These are phyloP conservation scores for Lasiodiplodia sp. DNA, from an alignment of 2,329 filamentous ascomycete genomes.

Conservation along the genomic window DNA sequence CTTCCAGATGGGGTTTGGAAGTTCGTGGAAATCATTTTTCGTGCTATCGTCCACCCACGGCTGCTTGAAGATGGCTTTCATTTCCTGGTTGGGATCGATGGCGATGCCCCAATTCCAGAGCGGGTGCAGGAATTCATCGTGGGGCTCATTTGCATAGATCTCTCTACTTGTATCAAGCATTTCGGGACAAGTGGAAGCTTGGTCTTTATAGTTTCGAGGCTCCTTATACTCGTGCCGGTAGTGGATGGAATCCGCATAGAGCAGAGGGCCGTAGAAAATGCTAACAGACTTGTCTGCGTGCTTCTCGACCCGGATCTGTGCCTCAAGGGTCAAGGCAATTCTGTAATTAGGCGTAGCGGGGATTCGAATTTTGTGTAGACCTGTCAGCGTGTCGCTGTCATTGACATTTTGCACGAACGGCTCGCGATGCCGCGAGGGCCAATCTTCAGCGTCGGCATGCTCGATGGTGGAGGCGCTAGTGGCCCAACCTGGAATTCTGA, in stretches of 20 bases:
- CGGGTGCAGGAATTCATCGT: not conserved
- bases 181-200: not conserved
- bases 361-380: not conserved
- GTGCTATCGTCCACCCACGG: not conserved
- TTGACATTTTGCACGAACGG: not conserved
- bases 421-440: not conserved
- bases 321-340: not conserved
- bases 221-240: not conserved
- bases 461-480: not conserved
- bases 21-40: not conserved
- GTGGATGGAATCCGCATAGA: not conserved
- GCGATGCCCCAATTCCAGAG: not conserved
- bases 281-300: not conserved
- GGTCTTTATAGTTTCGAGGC: conserved; percentile 22
- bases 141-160: too few species aligned
- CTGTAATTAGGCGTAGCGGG: not conserved
- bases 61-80: not conserved
- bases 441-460: too few species aligned
- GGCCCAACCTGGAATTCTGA: conserved; percentile 1
- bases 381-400: not conserved
- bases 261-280: conserved; percentile 1
- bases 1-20: not conserved
- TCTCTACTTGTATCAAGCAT: not conserved
- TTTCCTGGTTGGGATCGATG: not conserved
- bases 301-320: not conserved